Evolutionary conservation across 495 filamentous ascomycete species (phyloP), one percentile per base, ranked within the genome.

Genomic region (Penicillium cataractarum): DNA sequence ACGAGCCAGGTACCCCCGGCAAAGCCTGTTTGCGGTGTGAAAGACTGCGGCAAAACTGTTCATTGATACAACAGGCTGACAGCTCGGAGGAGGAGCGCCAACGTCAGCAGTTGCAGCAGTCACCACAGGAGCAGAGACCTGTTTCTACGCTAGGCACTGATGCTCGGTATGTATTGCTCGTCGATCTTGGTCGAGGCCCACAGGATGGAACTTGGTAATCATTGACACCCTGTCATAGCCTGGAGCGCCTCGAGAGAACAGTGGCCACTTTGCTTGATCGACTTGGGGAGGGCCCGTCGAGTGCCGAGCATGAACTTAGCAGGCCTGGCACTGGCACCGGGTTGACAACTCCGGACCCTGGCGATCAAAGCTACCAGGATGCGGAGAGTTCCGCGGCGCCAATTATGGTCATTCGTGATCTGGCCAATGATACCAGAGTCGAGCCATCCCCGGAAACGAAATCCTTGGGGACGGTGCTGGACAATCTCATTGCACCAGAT

Each of bases 11-110:
- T 6, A 61, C 31, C 15, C 53, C 71, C 5, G 70, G 74, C 10
- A 63, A 61, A 44, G 62, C 72, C 12, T 82, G 77, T 62, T 65
- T 80, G 10, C 68, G 78, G 57, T 82, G 78, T 57, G 72, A 75
- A 33, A 61, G 74, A 37, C 68, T 82, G 12, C 68, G 63, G 8
- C 74, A 77, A 39, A 37, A 59, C 2, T 82, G 78, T 56, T 81
- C 76, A 8, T 65, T 75, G n/a, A 26, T 66, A 0, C 52, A 63
- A 29, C 55, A 64, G 31, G 33, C 55, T 24, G 44, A 58, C 6
- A 27, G 19, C 1, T 22, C 35, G 2, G 44, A 49, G 7, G 54
- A 63, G 15, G 65, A 67, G 17, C 39, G 7, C 5, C 49, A 52
- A 27, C 49, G 26, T 7, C 21, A 42, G 17, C 39, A 7, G 39